A percentile compares a stretch with the other conserved stretches of the same genome.
These are phyloP conservation scores for Albugo candida DNA, from an alignment of 352 stramenopile species.

Conservation along the genomic window DNA sequence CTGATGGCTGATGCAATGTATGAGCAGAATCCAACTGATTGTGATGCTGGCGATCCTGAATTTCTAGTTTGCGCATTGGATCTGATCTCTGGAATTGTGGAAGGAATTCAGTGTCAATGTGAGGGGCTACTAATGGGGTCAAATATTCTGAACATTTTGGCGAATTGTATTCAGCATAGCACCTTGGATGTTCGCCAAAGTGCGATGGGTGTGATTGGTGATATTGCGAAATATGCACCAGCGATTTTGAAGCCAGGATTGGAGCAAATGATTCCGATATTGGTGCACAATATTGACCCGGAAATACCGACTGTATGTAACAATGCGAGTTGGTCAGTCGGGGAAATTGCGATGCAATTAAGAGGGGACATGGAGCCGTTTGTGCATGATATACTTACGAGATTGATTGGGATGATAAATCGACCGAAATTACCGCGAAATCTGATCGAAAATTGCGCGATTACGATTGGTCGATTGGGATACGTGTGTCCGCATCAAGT, in stretches of 20 bases:
- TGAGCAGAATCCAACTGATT: constrained; percentile 53
- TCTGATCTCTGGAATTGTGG: constrained; percentile 77
- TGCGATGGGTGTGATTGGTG: constrained; percentile 76
- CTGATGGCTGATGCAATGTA: constrained; percentile 62
- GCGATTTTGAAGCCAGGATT: constrained; percentile 56
- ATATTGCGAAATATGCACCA: constrained; percentile 70
- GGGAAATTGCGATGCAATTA: constrained; percentile 75
- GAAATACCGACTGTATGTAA: constrained; percentile 82
- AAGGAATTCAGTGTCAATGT: constrained; percentile 61
- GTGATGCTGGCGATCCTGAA: constrained; percentile 75
- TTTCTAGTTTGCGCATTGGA: constrained; percentile 80
- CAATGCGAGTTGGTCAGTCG: constrained; percentile 83
- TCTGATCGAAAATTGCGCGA: constrained; percentile 79
- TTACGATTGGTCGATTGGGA: constrained; percentile 77
- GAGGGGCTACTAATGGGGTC: constrained; percentile 52
- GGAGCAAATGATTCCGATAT: constrained; percentile 48
- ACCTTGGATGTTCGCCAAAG: constrained; percentile 77
- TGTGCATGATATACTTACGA: constrained; percentile 39
- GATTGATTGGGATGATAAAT: constrained; percentile 76
- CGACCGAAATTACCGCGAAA: constrained; percentile 71
- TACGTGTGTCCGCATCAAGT: constrained; percentile 70
- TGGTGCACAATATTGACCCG: constrained; percentile 79
- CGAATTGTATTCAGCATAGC: constrained; percentile 74
- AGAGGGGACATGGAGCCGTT: constrained; percentile 73
- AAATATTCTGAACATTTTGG: constrained; percentile 77